Evolutionary conservation across 345 rosid genomes (phyloP), one percentile per base, ranked within the genome.

Genomic region (Alliaria petiolata): DNA sequence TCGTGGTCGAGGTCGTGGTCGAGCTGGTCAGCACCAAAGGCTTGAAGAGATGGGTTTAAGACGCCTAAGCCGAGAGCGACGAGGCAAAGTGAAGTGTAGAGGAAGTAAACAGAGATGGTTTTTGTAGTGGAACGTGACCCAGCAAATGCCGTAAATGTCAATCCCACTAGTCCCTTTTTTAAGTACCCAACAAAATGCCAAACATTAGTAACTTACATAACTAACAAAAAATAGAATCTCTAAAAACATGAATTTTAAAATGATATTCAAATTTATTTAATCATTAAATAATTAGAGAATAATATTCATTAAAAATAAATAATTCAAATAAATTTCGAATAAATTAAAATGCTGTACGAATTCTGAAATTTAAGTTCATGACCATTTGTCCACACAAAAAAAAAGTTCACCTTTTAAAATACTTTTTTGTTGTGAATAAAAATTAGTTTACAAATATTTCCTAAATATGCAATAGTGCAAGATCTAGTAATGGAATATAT

Each of bases 21-120:
- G 4, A 89, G 85, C 66, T 95, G 96, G 83, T 91, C 97, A 2
- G 99, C 90, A 11, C 87, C 99, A 45, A 95, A 91, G 56, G 97
- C 97, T 77, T 95, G 99, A 31, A 95, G 67, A 35, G 99, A 91
- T 28, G 97, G 97, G 72, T 83, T 95, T 38, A 83, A 85, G 52
- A 87, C 97, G 25, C 93, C 99, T 26, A 82, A 85, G 71, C 99
- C 99, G 1, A 91, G 45, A 17, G 99, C 89, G 52, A 89, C 86
- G 70, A 91, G 69, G 71, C 82, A 81, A 10, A 91, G 93, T 15
- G 97, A 89, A 76, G 79, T 82, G 71, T 84, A 86, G 46, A 95
- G 87, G 83, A 84, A 86, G 2, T 81, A 66, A 45, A 83, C 68
- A 28, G 87, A 83, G 54, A 79, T 63, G 43, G 62, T 80, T 77